Percentiles rank a stretch among this genome's conserved stretches.
These are phyloP conservation scores for Rhizopus microsporus DNA, from an alignment of 371 early-diverging fungal species.

Conservation along the genomic window DNA sequence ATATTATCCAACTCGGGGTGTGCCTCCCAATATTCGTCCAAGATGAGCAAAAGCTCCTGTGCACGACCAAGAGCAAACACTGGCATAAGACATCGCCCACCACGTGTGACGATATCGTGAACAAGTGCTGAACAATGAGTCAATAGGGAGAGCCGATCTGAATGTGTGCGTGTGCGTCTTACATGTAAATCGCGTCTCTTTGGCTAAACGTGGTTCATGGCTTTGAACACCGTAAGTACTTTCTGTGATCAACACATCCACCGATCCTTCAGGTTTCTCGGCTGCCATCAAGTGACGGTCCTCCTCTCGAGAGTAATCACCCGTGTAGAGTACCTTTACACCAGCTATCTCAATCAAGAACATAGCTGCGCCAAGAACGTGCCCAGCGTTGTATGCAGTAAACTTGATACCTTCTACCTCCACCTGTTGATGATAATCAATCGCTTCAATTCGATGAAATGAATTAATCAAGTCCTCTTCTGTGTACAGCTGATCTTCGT, in stretches of 20 bases:
- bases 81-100: conserved; percentile 98
- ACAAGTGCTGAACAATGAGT: conserved; percentile 57
- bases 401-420: conserved; percentile 97
- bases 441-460: conserved; percentile 95
- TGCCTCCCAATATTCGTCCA: conserved; percentile 99
- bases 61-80: conserved; percentile 99
- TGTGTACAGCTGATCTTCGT: conserved; percentile 93
- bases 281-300: conserved; percentile 99
- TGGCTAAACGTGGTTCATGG: conserved; percentile 95
- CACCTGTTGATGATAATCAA: conserved; percentile 98
- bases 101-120: conserved; percentile 92
- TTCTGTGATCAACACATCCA: conserved; percentile 98
- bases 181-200: conserved; percentile 93
- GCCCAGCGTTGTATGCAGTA: conserved; percentile 98
- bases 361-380: conserved; percentile 99
- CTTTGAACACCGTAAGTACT: conserved; percentile 99
- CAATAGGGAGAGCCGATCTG: conserved; percentile 1
- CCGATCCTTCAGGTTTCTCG: conserved; percentile 84
- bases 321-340: conserved; percentile 96
- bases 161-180: conserved; percentile 15
- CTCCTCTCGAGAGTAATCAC: conserved; percentile 99
- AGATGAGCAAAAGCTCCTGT: conserved; percentile 98
- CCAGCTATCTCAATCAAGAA: conserved; percentile 98
- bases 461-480: conserved; percentile 93
- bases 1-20: conserved; percentile 94